Conservation (phyloP, 495 filamentous ascomycete genomes). For the Lophium mytilinum region DNA sequence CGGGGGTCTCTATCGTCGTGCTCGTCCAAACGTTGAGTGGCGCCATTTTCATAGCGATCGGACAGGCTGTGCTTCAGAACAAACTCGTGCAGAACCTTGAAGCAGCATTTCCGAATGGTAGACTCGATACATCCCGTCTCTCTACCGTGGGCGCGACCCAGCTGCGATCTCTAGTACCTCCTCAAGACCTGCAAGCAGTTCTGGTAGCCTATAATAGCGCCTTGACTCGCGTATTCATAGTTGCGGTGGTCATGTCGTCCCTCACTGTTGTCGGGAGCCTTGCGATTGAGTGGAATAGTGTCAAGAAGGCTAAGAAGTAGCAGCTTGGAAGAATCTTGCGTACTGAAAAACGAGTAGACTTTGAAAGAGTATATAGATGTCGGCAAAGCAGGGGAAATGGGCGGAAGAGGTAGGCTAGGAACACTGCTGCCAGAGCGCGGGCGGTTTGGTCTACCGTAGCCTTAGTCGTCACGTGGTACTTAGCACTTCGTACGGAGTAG, state of each 20-base stretch:
- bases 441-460: too few relatives aligned
- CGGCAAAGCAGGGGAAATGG: too few relatives aligned
- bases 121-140: neutral
- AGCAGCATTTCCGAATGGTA: neutral
- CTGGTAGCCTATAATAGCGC: neutral
- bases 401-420: too few relatives aligned
- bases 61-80: conserved; percentile 1
- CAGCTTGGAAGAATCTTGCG: too few relatives aligned
- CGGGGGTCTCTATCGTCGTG: conserved; percentile 11
- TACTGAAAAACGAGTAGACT: too few relatives aligned
- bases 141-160: neutral
- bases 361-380: too few relatives aligned
- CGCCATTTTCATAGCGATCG: conserved; percentile 3
- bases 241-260: neutral
- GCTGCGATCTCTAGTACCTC: neutral
- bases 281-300: neutral
- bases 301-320: too few relatives aligned
- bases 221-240: neutral
- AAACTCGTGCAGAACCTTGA: conserved; percentile 2
- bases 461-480: too few relatives aligned
- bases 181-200: neutral
- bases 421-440: too few relatives aligned
- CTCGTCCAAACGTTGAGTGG: conserved; percentile 9
- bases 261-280: neutral
- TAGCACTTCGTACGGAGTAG: too few relatives aligned